These are phyloP conservation scores for Rhododendron ferrugineum DNA, from an alignment of 148 eudicot genomes.

Conservation along the genomic window DNA sequence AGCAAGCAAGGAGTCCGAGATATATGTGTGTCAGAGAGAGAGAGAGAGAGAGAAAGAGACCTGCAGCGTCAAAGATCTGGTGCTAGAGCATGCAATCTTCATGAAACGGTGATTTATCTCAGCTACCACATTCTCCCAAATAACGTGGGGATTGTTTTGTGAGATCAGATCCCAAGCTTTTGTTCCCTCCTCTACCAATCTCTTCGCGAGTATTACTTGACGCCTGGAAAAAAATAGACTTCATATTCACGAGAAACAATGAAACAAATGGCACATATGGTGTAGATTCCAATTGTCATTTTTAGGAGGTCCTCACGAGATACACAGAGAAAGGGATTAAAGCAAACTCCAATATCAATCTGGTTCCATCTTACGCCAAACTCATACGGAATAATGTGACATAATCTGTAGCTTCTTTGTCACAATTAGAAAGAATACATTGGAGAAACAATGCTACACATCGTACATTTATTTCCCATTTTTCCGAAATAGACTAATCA, in stretches of 20 bases:
- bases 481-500: neutral
- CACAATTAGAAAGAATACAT: neutral
- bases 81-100: conserved; percentile 57
- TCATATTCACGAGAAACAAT: neutral
- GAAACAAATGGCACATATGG: neutral
- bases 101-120: conserved; percentile 61
- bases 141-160: conserved; percentile 41
- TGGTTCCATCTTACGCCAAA: neutral
- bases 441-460: neutral
- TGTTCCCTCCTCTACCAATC: conserved; percentile 74
- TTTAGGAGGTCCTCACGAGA: neutral
- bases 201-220: conserved; percentile 72
- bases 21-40: neutral
- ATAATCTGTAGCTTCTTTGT: neutral
- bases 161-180: conserved; percentile 69
- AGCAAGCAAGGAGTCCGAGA: neutral
- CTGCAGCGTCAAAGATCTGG: conserved; percentile 69
- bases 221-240: conserved; percentile 36
- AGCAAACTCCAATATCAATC: neutral
- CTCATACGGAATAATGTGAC: neutral
- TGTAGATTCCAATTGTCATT: neutral
- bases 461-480: neutral
- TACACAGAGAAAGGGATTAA: neutral
- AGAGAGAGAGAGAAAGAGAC: conserved; percentile 32
- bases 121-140: conserved; percentile 66